Evolutionary conservation across 768 basidiomycete species (phyloP).

Genomic region (Lentinula boryana): DNA sequence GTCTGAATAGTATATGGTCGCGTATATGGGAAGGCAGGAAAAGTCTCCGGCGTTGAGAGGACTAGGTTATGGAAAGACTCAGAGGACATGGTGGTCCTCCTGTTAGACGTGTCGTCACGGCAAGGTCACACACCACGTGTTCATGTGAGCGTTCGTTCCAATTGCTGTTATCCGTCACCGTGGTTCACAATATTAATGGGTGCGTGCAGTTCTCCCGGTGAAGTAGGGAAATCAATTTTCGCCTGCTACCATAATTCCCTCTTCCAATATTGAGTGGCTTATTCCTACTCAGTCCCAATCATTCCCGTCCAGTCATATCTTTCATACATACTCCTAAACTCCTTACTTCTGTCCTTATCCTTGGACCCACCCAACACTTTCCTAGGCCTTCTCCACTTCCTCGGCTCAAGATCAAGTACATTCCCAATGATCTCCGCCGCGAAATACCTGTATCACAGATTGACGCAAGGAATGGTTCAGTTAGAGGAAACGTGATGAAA

Average conservation of each 20-base stretch:
- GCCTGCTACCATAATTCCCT: no score
- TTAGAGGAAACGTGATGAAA: neutral
- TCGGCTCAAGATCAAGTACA: slow-evolving; percentile 78
- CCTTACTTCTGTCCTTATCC: slow-evolving; percentile 63
- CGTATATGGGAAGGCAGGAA: slow-evolving; percentile 80
- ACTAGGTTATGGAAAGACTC: slow-evolving; percentile 17
- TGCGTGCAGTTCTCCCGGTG: no score
- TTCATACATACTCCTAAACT: slow-evolving; percentile 71
- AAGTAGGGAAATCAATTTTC: no score
- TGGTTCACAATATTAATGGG: no score
- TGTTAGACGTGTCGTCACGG: no score
- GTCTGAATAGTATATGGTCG: slow-evolving; percentile 81
- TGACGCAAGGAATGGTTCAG: neutral
- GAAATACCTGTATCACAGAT: slow-evolving; percentile 61
- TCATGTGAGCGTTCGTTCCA: no score
- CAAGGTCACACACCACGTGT: no score
- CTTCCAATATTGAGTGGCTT: no score
- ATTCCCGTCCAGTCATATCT: slow-evolving; percentile 79
- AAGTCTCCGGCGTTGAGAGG: slow-evolving; percentile 59
- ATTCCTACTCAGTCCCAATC: slow-evolving; percentile 35
- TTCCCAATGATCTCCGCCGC: slow-evolving; percentile 94
- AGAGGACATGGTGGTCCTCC: neutral
- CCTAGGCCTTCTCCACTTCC: slow-evolving; percentile 79
- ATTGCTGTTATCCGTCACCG: no score
- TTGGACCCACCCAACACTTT: slow-evolving; percentile 56